These are phyloP conservation scores for Ophiostoma himal-ulmi DNA, from an alignment of 2,329 filamentous ascomycete species.

Conservation along the genomic window DNA sequence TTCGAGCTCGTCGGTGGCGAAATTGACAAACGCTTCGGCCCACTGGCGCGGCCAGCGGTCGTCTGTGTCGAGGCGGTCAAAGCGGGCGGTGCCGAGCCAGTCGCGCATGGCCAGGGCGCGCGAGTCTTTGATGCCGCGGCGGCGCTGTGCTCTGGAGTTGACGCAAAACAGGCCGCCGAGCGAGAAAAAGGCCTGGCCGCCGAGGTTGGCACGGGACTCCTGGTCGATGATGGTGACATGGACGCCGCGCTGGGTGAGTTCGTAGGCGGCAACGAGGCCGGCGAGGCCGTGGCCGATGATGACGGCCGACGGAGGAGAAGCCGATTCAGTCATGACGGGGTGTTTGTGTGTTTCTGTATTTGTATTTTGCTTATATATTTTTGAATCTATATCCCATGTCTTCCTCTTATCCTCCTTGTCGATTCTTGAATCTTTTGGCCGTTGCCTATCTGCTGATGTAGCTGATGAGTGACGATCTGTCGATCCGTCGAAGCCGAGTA, in stretches of 20 bases:
- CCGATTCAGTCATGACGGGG: not conserved
- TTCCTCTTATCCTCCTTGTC: not conserved
- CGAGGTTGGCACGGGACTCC: conserved; percentile 50
- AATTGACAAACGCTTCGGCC: conserved; percentile 60
- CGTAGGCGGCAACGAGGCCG: conserved; percentile 55
- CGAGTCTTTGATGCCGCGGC: conserved; percentile 53
- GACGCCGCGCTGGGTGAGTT: conserved; percentile 47
- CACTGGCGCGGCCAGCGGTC: conserved; percentile 55
- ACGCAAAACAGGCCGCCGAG: conserved; percentile 57
- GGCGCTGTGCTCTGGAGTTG: conserved; percentile 51
- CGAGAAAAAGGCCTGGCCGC: conserved; percentile 60
- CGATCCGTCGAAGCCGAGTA: not conserved
- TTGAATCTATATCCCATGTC: not conserved
- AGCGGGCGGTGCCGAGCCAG: conserved; percentile 53
- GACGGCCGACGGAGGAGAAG: conserved; percentile 13
- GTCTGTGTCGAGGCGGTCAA: conserved; percentile 48
- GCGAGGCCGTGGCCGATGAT: conserved; percentile 53
- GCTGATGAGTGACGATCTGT: not conserved
- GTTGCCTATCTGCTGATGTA: not conserved
- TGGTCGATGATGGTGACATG: conserved; percentile 52
- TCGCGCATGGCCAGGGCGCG: conserved; percentile 53
- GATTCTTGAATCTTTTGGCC: not conserved
- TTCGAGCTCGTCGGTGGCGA: conserved; percentile 55
- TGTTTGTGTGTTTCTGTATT: not conserved
- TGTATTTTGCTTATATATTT: not conserved